Evolutionary conservation across 2,329 filamentous ascomycete genomes (phyloP), one percentile per base, ranked within the genome.

Genomic region (Fusarium papillatum): DNA sequence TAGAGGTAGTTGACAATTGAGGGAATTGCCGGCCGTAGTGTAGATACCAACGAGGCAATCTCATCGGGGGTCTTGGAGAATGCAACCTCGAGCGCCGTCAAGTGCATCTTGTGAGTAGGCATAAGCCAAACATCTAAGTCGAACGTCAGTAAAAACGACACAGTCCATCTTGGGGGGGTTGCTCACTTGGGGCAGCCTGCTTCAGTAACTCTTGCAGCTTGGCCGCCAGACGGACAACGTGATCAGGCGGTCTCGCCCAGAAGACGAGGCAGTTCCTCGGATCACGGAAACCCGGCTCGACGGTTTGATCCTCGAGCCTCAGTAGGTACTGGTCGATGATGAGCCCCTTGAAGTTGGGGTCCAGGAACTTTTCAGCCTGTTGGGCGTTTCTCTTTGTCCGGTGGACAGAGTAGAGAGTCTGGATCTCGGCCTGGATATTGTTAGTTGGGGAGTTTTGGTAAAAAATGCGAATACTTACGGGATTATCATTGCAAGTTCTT

Each of bases 1-100:
- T 89, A 88, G 0, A 94, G 92, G 80, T 93, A 92, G 80, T 93
- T 90, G 7, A 91, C 90, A 75, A 98, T 90, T 13, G 85, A 80
- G 10, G 89, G 85, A 41, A 95, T 87, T 36, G 86, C 85, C 3
- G 90, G 85, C 13, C 88, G 85, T 66, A 98, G 86, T 11, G 84
- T 82, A 2, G 88, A 80, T 48, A 95, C 88, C 14, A 97, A 86
- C 1, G 84, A 82, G 14, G 88, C 87, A 59, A 98, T 95, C 80
- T 96, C 93, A 1, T 88, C 85, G 1, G 90, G 85, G 0, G 94
- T 95, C 63, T 92, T 92, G 29, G 93, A 95, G 82, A 97, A 95
- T n/a, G 93, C 91, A 34, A 98, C 87, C 83, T 98, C 96, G 4
- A 98, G 88, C 1, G 92, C 90, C 0, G 96, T 98, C 85, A 98